A percentile compares a stretch with the other conserved stretches of the same genome.
These are phyloP conservation scores for Neltuma alba DNA, from an alignment of 306 rosid genomes.

Conservation along the genomic window DNA sequence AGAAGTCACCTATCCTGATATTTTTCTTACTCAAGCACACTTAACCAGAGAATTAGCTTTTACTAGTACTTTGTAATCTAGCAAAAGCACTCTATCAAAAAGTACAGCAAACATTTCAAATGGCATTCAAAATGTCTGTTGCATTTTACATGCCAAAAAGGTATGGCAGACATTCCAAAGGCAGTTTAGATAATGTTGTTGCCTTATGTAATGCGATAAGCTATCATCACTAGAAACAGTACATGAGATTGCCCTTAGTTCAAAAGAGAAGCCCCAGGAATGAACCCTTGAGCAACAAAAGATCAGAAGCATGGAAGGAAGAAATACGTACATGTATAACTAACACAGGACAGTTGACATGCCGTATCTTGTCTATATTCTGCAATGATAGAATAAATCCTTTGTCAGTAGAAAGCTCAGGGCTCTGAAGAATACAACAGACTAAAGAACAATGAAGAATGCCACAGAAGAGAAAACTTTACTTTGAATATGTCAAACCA, in stretches of 20 bases:
- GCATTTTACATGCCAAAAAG: too few relatives aligned
- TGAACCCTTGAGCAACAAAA: too few relatives aligned
- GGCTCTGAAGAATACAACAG: not conserved
- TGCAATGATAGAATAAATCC: slow-evolving; percentile 39
- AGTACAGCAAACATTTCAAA: too few relatives aligned
- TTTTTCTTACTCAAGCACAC: too few relatives aligned
- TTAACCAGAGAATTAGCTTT: too few relatives aligned
- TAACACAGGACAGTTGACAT: slow-evolving; percentile 60
- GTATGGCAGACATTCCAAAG: too few relatives aligned
- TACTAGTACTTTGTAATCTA: too few relatives aligned
- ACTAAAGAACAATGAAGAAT: slow-evolving; percentile 14
- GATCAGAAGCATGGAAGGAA: not conserved
- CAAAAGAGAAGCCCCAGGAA: not conserved
- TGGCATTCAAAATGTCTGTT: too few relatives aligned
- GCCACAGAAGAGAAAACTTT: slow-evolving; percentile 29
- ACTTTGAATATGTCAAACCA: slow-evolving; percentile 85
- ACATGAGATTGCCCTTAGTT: not conserved
- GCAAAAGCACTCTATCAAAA: too few relatives aligned
- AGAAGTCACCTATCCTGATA: too few relatives aligned
- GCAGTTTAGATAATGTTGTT: not conserved
- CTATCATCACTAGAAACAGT: not conserved
- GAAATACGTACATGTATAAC: slow-evolving; percentile 67
- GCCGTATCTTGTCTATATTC: slow-evolving; percentile 79
- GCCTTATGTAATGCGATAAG: too few relatives aligned
- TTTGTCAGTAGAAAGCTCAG: slow-evolving; percentile 29